Conservation (phyloP, 2,329 filamentous ascomycete species). For the Geosmithia morbida region DNA sequence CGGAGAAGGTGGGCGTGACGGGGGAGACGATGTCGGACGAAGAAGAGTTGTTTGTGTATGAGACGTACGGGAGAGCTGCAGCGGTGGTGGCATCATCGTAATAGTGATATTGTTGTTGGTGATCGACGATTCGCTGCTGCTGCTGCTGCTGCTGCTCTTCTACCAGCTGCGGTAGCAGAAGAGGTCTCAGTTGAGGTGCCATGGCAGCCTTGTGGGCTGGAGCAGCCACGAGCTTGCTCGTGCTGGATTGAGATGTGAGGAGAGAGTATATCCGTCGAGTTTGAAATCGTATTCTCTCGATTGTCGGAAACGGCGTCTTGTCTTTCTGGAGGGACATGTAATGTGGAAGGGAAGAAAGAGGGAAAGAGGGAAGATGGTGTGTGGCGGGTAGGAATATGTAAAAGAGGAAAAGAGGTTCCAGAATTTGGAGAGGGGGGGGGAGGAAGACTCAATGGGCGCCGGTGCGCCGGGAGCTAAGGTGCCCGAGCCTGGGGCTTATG, state of each 20-base stretch:
- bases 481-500: slow-evolving; percentile 1
- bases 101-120: slow-evolving; percentile 6
- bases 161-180: slow-evolving; percentile 38
- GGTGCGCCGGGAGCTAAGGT: slow-evolving; percentile 4
- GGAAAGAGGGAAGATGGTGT: neutral
- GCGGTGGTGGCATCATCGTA: slow-evolving; percentile 10
- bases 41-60: slow-evolving; percentile 34
- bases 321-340: neutral
- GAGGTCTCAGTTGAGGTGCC: slow-evolving; percentile 35
- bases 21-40: slow-evolving; percentile 57
- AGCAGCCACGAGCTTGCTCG: neutral
- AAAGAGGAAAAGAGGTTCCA: neutral
- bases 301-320: neutral
- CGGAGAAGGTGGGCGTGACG: slow-evolving; percentile 54
- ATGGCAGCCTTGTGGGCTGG: slow-evolving; percentile 12
- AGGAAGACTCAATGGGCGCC: neutral
- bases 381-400: neutral
- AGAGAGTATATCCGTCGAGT: neutral
- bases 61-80: slow-evolving; percentile 18
- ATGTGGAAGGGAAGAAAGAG: neutral
- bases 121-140: slow-evolving; percentile 15
- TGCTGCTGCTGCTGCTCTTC: slow-evolving; percentile 28
- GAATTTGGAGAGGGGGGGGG: neutral
- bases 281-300: no score
- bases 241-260: neutral